A percentile compares a stretch with the other conserved stretches of the same genome.
phyloP scores from a whole-genome alignment of 2,329 filamentous ascomycete genomes.

The Botrytis porri region DNA sequence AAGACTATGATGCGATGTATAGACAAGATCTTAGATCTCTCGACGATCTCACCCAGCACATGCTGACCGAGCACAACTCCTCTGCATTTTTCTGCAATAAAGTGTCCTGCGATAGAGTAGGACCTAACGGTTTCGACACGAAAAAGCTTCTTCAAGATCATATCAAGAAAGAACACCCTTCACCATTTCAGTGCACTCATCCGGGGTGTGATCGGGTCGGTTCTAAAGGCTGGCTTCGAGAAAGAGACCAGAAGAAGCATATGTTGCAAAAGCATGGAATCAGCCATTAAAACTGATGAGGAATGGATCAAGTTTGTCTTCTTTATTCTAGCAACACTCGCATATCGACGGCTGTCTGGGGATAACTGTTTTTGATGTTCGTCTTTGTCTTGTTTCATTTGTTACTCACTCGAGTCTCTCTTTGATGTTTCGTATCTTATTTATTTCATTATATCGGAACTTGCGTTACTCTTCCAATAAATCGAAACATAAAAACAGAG shows the following conservation, averaged over 20 bases:
- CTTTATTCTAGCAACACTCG: too few species aligned
- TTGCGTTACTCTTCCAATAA: not conserved
- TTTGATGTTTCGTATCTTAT: not conserved
- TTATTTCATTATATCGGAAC: not conserved
- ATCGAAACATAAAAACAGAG: not conserved
- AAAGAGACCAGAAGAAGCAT: slow-evolving; percentile 26
- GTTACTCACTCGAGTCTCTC: not conserved
- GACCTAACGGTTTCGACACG: not conserved
- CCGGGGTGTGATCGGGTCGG: slow-evolving; percentile 26
- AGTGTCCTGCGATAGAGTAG: not conserved
- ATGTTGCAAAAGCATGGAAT: slow-evolving; percentile 6
- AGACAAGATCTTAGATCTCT: not conserved
- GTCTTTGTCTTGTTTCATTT: not conserved
- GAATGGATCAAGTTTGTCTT: too few species aligned
- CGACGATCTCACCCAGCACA: not conserved
- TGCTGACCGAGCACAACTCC: not conserved
- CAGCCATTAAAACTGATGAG: not conserved
- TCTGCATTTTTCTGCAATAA: not conserved
- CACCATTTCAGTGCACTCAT: slow-evolving; percentile 24
- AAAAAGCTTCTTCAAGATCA: slow-evolving; percentile 22
- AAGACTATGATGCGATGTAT: accelerated
- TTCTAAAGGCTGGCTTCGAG: slow-evolving; percentile 25
- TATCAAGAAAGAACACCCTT: slow-evolving; percentile 25
- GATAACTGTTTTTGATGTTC: not conserved
- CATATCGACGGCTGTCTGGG: not conserved